A percentile compares a stretch with the other conserved stretches of the same genome.
These are phyloP conservation scores for Tulasnella sp. DNA, from an alignment of 768 basidiomycete species.

Conservation along the genomic window DNA sequence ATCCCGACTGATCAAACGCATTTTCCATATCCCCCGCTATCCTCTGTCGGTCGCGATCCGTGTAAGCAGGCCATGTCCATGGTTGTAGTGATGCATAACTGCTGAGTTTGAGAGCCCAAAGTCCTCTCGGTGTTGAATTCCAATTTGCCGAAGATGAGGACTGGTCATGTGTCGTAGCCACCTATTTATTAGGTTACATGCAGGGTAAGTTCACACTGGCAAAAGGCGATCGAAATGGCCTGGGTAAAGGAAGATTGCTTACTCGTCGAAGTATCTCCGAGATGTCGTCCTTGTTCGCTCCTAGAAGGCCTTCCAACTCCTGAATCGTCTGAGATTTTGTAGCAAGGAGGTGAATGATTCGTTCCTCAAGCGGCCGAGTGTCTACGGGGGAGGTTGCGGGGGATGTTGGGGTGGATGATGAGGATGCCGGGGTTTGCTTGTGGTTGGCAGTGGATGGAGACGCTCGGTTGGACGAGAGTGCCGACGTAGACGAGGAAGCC, in stretches of 20 bases:
- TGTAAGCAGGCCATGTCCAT: conserved; percentile 15
- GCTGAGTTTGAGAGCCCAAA: conserved; percentile 7
- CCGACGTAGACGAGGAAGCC: background rate
- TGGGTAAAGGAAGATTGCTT: background rate
- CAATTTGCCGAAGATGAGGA: background rate
- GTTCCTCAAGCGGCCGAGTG: conserved; percentile 3
- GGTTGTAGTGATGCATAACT: conserved; percentile 15
- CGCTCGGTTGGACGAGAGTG: background rate
- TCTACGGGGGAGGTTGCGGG: conserved; percentile 6
- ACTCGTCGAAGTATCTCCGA: conserved; percentile 16
- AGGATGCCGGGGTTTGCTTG: background rate
- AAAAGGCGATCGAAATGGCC: background rate
- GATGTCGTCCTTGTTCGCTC: conserved; percentile 1
- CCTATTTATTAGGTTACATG: conserved; percentile 2
- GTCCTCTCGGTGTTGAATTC: background rate
- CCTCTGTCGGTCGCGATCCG: conserved; percentile 7
- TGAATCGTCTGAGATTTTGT: conserved; percentile 8
- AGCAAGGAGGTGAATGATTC: conserved; percentile 15
- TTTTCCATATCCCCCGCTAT: conserved; percentile 6
- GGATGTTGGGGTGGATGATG: background rate
- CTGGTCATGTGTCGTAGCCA: background rate
- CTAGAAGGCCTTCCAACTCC: conserved; percentile 5
- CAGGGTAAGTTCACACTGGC: background rate
- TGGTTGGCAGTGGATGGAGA: conserved; percentile 2
- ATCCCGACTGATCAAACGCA: conserved; percentile 5